Base-by-base conservation (phyloP, 129 eudicot species). In the Glebionis coronaria region DNA sequence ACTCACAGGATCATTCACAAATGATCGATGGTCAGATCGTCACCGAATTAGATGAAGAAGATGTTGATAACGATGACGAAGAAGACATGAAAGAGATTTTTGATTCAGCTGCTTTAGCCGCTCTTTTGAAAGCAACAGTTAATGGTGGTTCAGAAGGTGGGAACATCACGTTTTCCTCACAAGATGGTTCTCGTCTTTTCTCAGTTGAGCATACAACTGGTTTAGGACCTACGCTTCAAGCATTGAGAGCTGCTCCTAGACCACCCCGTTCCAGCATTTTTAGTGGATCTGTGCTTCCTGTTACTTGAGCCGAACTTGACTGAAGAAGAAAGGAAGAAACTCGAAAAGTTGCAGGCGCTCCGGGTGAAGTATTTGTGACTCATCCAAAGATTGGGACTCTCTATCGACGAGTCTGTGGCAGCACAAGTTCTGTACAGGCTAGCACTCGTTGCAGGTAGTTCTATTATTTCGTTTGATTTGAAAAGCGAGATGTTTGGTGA, bases 161-260 rank as follows among this genome's bases (percentile, higher is more conserved):
- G 44, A 82, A 69, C 47, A 79, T 93, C 59, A 84, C 92, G 10
- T 77, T 89, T 56, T 82, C 88, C 5, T 84, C 97, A 10, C 90
- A 82, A 75, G 99, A 89, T 25, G 95, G 90, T 19, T 88, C 99
- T 12, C 73, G 95, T 44, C 92, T 86, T 67, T 93, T 93, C 84
- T 73, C 97, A 0, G 84, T 93, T 13, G 99, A 93, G 76, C 90
- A 95, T 1, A 97, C 99, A 5, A 95, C 88, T 47, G 99, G 99
- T 23, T 63, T 93, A 73, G 99, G 97, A 35, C 64, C 99, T 25
- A 82, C 97, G 5, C 70, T 82, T 29, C 87, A 83, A 59, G 68
- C 94, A 50, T 29, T 81, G 64, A 76, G 96, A 69, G 86, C 98
- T 6, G 87, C 87, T 51, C 68, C 89, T 3, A 73, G 85, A 49